Percentiles rank a stretch among this genome's conserved stretches.
Evolutionary conservation across 164 flowering plant genomes (phyloP).

Genomic region (Houttuynia cordata): DNA sequence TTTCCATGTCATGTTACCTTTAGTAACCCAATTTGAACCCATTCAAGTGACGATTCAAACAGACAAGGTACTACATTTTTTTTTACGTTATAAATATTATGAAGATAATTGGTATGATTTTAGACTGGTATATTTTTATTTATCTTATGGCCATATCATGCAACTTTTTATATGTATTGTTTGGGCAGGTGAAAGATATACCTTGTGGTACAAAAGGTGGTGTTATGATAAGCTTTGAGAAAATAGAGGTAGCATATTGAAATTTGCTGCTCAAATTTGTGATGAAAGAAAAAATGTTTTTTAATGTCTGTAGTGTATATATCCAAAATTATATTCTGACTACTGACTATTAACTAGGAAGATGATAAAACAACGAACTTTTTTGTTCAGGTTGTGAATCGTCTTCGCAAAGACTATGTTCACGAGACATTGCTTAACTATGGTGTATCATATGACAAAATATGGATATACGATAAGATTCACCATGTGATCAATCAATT

Average conservation of each 20-base stretch:
- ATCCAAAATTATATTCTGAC: not conserved
- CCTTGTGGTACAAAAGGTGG: constrained; percentile 99
- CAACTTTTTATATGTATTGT: too few relatives aligned
- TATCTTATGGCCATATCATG: not conserved
- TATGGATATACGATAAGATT: constrained; percentile 98
- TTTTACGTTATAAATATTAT: too few relatives aligned
- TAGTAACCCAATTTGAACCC: not conserved
- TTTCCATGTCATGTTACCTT: constrained; percentile 34
- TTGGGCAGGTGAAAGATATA: constrained; percentile 68
- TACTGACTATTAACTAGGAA: not conserved
- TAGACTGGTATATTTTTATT: not conserved
- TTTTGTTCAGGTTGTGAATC: constrained; percentile 72
- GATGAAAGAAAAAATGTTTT: too few relatives aligned
- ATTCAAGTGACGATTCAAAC: constrained; percentile 75
- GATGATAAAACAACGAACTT: not conserved
- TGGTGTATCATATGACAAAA: constrained; percentile 87
- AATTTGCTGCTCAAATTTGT: not conserved
- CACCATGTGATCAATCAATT: constrained; percentile 98
- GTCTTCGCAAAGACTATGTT: constrained; percentile 72
- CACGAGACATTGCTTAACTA: constrained; percentile 81
- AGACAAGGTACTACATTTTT: constrained; percentile 40
- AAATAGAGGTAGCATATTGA: constrained; percentile 51
- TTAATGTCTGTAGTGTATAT: too few relatives aligned
- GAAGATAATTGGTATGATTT: too few relatives aligned
- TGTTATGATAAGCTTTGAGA: constrained; percentile 89